Base-by-base conservation (phyloP, 1,139 yeast species). In the Zygoascus sp. region DNA sequence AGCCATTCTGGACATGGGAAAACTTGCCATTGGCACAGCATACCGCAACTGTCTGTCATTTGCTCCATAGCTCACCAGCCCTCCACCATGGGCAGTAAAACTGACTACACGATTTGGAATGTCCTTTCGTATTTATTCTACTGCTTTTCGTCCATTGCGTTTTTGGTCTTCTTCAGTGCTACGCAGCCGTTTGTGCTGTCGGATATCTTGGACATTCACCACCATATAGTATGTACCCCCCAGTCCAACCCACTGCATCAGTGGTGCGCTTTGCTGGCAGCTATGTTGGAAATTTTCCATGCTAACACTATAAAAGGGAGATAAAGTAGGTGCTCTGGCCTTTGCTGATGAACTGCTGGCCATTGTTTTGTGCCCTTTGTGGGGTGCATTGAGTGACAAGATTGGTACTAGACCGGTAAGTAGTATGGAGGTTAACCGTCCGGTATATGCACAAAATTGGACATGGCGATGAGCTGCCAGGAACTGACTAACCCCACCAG, bases 131-230 rank as follows among this genome's bases (percentile, higher is more conserved):
- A 64, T 44, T 56, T 65, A 34, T 45, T 46, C 39, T 56, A 65
- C 41, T 71, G 77, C 46, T 78, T 80, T 57, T 72, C 74, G 28
- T 71, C 80, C 41, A 76, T 83, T 27, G 70, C 86, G 2, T 69
- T 80, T 45, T 78, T 80, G 40, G 88, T 83, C n/a, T 83, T 82
- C 58, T 63, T 82, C 44, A 72, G 81, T 28, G 74, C 87, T 5
- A 77, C 87, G 1, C 89, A 82, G 65, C 80, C 89, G 2, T 82
- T 81, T 59, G 80, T 76, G 59, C 67, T 83, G 34, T 71, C 78
- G 4, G 81, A 80, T 56, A 76, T 80, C 1, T 64, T 81, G 15
- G 76, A 76, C 0, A 64, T 76, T 30, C 62, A 70, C 5, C 60
- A 65, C 4, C 68, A 70, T 40, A 69, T 80, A 32, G 63, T 59